Evolutionary conservation across 352 stramenopile genomes (phyloP), one percentile per base, ranked within the genome.

Genomic region (Globisporangium lucens): DNA sequence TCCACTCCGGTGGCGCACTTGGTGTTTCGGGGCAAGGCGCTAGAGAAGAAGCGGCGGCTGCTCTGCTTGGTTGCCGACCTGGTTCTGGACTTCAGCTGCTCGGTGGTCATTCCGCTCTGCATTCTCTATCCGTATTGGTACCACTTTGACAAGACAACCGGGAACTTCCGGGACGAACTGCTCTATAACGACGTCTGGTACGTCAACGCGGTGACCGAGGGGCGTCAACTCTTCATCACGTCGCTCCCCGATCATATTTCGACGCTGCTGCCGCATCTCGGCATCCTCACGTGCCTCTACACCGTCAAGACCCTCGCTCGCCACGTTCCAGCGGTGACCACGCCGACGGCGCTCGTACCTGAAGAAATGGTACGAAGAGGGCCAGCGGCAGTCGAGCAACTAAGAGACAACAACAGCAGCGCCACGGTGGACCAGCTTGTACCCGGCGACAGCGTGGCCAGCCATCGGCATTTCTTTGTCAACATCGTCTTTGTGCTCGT

Each of bases 231-330:
- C 75, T 59, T 82, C 74, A 36, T 58, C n/a, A 72, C 78, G 58
- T 82, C 83, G 51, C 87, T 66, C 17, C 29, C 51, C 27, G 74
- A 82, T 38, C 79, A 89, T 61, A 88, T 83, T 38, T 87, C 71
- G 36, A 92, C 79, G 10, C 56, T 71, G 1, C 10, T 52, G 22
- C 56, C 56, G 36, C 56, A 63, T 41, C 6, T 33, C 4, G 17
- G 33, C n/a, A 52, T 63, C n/a, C 20, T 63, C 13, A 12, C 6
- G n/a, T 63, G 56, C 10, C 56, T 63, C 9, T 7, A 55, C 47
- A 55, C 10, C 47, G 20, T 55, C 47, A 55, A 55, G 22, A 55
- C 47, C 1, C 8, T 55, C 20, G 6, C 29, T 4, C 20, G 10
- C 20, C 8, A 55, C 9, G 8, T 13, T 2, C 47, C 47, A 55